A percentile compares a stretch with the other conserved stretches of the same genome.
These are phyloP conservation scores for Magnolia changhungtana DNA, from an alignment of 164 flowering plant genomes.

Conservation along the genomic window DNA sequence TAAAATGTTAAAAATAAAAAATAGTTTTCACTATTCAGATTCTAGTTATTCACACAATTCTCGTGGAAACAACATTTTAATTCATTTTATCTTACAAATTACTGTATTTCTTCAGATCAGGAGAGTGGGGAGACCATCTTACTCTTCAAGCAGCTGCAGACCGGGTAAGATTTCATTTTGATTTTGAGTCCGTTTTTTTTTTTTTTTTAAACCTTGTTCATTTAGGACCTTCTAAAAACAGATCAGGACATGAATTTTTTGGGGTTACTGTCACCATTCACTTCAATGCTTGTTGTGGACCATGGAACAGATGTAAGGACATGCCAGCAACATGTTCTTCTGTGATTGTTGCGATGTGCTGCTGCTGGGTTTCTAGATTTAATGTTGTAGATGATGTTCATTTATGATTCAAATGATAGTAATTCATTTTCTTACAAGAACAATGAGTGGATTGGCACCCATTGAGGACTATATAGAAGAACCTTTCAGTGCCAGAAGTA, in stretches of 20 bases:
- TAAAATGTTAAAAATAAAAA: too few relatives aligned
- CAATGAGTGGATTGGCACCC: too few relatives aligned
- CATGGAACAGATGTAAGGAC: too few relatives aligned
- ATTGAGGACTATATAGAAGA: too few relatives aligned
- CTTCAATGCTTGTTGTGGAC: too few relatives aligned
- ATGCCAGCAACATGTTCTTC: too few relatives aligned
- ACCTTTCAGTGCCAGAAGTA: too few relatives aligned
- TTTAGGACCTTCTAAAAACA: slow-evolving; percentile 1
- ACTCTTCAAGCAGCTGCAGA: slow-evolving; percentile 98
- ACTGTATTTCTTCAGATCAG: slow-evolving; percentile 44
- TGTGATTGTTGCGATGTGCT: too few relatives aligned
- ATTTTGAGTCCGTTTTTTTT: background rate
- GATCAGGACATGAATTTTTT: background rate
- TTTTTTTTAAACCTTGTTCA: background rate
- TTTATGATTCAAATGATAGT: too few relatives aligned
- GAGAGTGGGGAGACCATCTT: slow-evolving; percentile 98
- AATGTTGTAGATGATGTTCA: too few relatives aligned
- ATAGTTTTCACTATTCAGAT: background rate
- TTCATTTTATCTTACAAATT: background rate
- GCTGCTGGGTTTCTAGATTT: too few relatives aligned
- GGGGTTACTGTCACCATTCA: too few relatives aligned
- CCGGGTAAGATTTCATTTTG: slow-evolving; percentile 40
- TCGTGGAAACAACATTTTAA: background rate
- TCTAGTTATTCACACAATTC: background rate
- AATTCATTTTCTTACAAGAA: background rate